Percentiles rank a stretch among this genome's conserved stretches.
Evolutionary conservation across 1,284 basidiomycete genomes (phyloP).

Genomic region (Fistulina hepatica): DNA sequence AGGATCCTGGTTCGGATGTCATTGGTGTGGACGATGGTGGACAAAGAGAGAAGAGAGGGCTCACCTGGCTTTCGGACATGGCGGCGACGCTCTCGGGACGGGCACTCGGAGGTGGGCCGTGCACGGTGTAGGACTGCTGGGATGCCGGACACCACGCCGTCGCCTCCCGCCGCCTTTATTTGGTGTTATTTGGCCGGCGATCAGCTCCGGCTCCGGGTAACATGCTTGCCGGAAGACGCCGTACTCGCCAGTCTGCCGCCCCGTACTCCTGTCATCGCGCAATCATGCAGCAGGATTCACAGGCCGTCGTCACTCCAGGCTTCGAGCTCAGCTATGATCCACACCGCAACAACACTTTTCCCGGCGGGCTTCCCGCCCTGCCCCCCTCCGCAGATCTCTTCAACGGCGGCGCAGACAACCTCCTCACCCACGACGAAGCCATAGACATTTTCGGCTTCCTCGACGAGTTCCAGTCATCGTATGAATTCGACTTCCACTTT

Average conservation of each 20-base stretch:
- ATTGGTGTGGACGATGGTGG: too few species aligned
- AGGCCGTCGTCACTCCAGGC: conserved; percentile 27
- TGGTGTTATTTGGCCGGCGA: too few species aligned
- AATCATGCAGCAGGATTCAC: background rate
- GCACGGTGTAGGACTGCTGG: too few species aligned
- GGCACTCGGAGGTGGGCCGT: too few species aligned
- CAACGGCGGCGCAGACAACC: conserved; percentile 53
- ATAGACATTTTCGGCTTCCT: conserved; percentile 65
- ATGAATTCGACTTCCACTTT: conserved; percentile 58
- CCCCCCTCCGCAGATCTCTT: conserved; percentile 67
- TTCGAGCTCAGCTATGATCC: conserved; percentile 51
- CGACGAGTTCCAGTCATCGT: conserved; percentile 65
- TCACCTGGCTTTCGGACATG: too few species aligned
- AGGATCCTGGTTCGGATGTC: too few species aligned
- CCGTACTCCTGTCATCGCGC: background rate
- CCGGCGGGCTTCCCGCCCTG: conserved; percentile 29
- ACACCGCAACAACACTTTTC: conserved; percentile 36
- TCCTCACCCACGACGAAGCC: conserved; percentile 50
- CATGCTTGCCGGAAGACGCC: background rate
- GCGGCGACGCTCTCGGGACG: too few species aligned
- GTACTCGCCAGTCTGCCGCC: conserved; percentile 1
- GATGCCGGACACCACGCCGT: too few species aligned
- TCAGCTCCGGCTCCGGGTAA: too few species aligned
- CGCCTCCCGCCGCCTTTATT: too few species aligned
- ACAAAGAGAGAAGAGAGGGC: too few species aligned